Evolutionary conservation across 345 rosid genomes (phyloP), one percentile per base, ranked within the genome.

Genomic region (Conringia planisiliqua): DNA sequence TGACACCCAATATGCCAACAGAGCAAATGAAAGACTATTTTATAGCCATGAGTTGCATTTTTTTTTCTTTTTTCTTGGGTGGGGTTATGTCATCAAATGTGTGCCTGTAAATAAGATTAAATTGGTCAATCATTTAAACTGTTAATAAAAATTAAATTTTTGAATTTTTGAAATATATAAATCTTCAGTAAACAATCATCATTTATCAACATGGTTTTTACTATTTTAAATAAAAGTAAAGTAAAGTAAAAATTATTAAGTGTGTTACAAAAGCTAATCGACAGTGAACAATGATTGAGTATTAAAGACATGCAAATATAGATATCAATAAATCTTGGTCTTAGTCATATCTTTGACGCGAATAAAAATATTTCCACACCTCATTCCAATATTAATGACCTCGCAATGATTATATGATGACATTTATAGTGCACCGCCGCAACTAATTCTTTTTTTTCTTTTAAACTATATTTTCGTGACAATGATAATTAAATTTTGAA

Each of bases 391-490:
- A 14, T 63, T 64, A 24, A 29, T 63, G 14, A 40, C 39, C 10
- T 54, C 10, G 9, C 26, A 62, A 55, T 77, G 72, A 77, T 77
- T 70, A 57, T 43, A 24, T 33, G 65, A 54, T 17, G 50, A 50
- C 76, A 77, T 70, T 77, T 27, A 63, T 70, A 47, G 35, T 46
- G 62, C 66, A 63, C 76, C 62, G 66, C 72, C 67, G 76, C 71
- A 63, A 77, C 67, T 35, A 55, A 64, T 33, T n/a, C n/a, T n/a
- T n/a, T 51, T 40, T 10, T 5, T 13, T 12, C 10, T 44, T 43
- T 4, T n/a, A 3, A 27, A 29, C 20, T 5, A 18, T 24, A 24
- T 65, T 26, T 39, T 44, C 52, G 3, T 40, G 11, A 24, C 39
- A 35, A 55, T 43, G 48, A 13, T 47, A 47, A 26, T n/a, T 39